A percentile compares a stretch with the other conserved stretches of the same genome.
Evolutionary conservation across 1,284 basidiomycete genomes (phyloP).

Genomic region (Ceratobasidium sp.): DNA sequence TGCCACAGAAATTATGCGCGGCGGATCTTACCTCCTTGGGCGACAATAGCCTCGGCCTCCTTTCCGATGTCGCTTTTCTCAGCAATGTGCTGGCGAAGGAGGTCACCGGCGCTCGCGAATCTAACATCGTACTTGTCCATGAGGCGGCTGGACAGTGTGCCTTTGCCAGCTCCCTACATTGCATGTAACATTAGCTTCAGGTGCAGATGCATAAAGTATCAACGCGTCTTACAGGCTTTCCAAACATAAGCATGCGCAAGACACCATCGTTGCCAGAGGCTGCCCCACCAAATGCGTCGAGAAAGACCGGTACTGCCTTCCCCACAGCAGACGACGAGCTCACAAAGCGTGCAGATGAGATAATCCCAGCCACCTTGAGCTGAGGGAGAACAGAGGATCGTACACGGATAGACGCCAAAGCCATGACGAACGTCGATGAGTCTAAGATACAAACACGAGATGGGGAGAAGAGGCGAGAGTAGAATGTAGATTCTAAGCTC

Average conservation of each 20-base stretch:
- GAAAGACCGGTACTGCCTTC: conserved; percentile 34
- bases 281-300: conserved; percentile 17
- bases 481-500: background rate
- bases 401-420: conserved; percentile 23
- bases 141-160: conserved; percentile 76
- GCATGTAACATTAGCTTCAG: conserved; percentile 7
- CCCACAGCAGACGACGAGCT: conserved; percentile 34
- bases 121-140: conserved; percentile 80
- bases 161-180: conserved; percentile 53
- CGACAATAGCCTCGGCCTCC: conserved; percentile 79
- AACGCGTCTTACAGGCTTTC: conserved; percentile 68
- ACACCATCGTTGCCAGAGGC: conserved; percentile 49
- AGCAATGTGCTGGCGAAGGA: conserved; percentile 80
- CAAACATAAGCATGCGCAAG: conserved; percentile 82
- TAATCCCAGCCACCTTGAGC: conserved; percentile 16
- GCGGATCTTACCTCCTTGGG: conserved; percentile 63
- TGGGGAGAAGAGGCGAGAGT: conserved; percentile 14
- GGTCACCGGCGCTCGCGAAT: conserved; percentile 81
- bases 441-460: conserved; percentile 9
- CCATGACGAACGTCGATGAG: conserved; percentile 23
- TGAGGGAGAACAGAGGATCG: conserved; percentile 7
- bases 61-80: conserved; percentile 75
- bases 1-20: background rate
- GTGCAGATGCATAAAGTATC: conserved; percentile 50
- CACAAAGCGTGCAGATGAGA: conserved; percentile 32